Percentiles rank a stretch among this genome's conserved stretches.
phyloP scores from a whole-genome alignment of 352 stramenopile species.

The Pythium dissotocum region DNA sequence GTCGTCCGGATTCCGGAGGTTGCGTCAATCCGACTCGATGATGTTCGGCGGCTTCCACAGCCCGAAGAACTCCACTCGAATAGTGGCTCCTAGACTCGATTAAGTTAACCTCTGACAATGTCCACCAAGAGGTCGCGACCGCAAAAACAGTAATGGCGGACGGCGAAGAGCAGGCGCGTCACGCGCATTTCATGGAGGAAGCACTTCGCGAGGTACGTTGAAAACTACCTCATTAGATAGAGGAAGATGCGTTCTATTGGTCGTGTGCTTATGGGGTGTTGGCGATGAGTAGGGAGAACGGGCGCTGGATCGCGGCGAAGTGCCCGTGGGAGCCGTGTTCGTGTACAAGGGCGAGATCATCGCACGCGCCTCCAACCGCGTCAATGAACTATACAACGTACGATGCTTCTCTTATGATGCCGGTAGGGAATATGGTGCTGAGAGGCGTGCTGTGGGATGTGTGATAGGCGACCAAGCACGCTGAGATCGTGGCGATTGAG shows the following conservation, averaged over 20 bases:
- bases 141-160: constrained; percentile 14
- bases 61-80: constrained; percentile 3
- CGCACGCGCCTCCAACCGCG: constrained; percentile 78
- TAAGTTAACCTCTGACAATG: constrained; percentile 22
- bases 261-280: background rate
- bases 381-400: constrained; percentile 89
- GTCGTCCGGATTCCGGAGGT: constrained; percentile 15
- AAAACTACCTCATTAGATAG: background rate
- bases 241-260: background rate
- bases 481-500: constrained; percentile 91
- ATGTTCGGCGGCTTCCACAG: constrained; percentile 4
- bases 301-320: constrained; percentile 78
- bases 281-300: constrained; percentile 55
- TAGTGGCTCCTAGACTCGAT: constrained; percentile 2
- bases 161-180: constrained; percentile 22
- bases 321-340: constrained; percentile 93
- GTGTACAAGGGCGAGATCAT: constrained; percentile 81
- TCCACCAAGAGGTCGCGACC: background rate
- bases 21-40: background rate
- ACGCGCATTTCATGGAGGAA: constrained; percentile 73
- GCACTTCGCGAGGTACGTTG: constrained; percentile 59
- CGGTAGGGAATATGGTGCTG: background rate
- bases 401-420: background rate
- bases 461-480: constrained; percentile 83
- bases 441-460: background rate